These are phyloP conservation scores for Tilletia indica DNA, from an alignment of 1,284 basidiomycete species.

Conservation along the genomic window DNA sequence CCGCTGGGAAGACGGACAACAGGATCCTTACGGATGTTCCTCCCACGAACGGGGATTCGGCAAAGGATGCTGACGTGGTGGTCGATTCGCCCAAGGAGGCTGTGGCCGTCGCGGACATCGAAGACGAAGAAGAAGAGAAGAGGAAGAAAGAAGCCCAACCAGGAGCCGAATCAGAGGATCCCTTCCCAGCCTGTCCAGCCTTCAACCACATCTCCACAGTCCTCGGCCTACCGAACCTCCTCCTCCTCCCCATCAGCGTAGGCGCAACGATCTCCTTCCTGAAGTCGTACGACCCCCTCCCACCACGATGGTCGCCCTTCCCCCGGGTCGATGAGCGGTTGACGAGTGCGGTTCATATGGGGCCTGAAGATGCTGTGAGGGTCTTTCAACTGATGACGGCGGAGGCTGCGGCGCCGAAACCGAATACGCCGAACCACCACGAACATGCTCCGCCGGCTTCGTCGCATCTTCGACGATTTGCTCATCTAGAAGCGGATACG, in stretches of 20 bases:
- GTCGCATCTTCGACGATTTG: neutral
- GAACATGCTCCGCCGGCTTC: neutral
- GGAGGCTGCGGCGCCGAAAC: neutral
- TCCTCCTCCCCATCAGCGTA: conserved; percentile 51
- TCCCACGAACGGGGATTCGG: too few relatives aligned
- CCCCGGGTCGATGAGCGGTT: conserved; percentile 40
- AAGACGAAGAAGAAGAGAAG: neutral
- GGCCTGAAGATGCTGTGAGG: conserved; percentile 42
- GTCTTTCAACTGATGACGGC: conserved; percentile 39
- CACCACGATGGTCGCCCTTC: conserved; percentile 38
- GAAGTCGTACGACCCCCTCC: conserved; percentile 43
- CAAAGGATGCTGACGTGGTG: too few relatives aligned
- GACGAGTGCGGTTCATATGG: conserved; percentile 50
- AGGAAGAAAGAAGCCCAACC: conserved; percentile 14
- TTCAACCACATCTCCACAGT: conserved; percentile 39
- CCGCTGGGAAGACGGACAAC: too few relatives aligned
- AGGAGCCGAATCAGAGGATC: neutral
- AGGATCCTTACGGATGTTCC: too few relatives aligned
- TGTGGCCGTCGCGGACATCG: too few relatives aligned
- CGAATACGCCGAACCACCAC: neutral
- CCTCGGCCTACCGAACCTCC: conserved; percentile 36
- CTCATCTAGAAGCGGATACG: neutral
- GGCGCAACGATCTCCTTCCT: conserved; percentile 51
- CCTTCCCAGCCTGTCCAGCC: conserved; percentile 46
- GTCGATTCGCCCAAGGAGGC: too few relatives aligned